These are phyloP conservation scores for Podospora didyma DNA, from an alignment of 495 filamentous ascomycete species.

Conservation along the genomic window DNA sequence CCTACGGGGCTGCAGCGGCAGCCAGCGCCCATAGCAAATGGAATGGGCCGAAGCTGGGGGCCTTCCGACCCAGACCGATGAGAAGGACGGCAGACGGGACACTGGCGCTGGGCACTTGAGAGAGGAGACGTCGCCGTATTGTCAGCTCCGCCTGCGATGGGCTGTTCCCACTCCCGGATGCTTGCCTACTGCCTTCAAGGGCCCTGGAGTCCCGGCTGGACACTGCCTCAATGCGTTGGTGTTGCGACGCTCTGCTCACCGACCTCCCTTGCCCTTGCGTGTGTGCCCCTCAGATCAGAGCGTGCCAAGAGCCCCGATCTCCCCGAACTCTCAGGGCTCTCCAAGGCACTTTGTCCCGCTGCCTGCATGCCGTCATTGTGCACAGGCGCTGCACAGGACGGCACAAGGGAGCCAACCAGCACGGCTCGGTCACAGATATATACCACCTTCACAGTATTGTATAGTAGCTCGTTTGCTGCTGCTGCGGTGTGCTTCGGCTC, in stretches of 20 bases:
- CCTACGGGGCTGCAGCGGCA: background rate
- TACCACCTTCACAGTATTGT: background rate
- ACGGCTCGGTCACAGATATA: conserved; percentile 3
- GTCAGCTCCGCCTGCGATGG: too few relatives aligned
- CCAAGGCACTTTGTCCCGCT: background rate
- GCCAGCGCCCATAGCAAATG: background rate
- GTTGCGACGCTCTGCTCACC: too few relatives aligned
- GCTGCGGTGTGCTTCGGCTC: conserved; percentile 4
- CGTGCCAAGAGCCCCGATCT: background rate
- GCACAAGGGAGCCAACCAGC: background rate
- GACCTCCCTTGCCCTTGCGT: too few relatives aligned
- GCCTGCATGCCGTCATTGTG: background rate
- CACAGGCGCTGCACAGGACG: background rate
- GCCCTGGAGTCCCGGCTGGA: too few relatives aligned
- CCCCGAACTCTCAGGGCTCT: background rate
- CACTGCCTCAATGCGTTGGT: too few relatives aligned
- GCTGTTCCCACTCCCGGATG: too few relatives aligned
- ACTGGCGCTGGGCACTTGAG: background rate
- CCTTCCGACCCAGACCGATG: too few relatives aligned
- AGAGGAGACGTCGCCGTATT: background rate
- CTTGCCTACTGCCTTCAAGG: too few relatives aligned
- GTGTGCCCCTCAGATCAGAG: background rate
- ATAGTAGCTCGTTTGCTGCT: background rate
- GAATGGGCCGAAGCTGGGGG: conserved; percentile 1
- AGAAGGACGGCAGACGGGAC: too few relatives aligned